Conservation (phyloP, 768 basidiomycete genomes). For the Pleurotus tuoliensis region DNA sequence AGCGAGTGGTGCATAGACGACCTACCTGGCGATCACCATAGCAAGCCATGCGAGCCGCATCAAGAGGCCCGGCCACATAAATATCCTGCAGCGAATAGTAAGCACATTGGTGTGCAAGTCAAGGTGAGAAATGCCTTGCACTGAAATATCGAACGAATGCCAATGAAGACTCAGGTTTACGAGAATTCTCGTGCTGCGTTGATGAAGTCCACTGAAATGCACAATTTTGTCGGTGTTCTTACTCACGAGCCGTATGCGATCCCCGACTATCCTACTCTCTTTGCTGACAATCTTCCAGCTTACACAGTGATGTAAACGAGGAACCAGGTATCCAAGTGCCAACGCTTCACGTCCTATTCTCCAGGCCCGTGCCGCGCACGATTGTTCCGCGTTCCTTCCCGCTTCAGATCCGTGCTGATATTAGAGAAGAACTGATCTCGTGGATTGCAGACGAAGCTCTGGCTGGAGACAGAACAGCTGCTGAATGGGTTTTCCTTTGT, state of each 20-base stretch:
- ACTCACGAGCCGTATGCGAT: constrained; percentile 55
- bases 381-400: constrained; percentile 39
- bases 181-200: constrained; percentile 37
- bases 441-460: constrained; percentile 76
- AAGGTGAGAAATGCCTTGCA: constrained; percentile 43
- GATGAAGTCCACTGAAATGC: constrained; percentile 58
- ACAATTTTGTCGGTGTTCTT: constrained; percentile 72
- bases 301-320: constrained; percentile 39
- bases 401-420: constrained; percentile 11
- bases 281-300: constrained; percentile 16
- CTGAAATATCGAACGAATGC: neutral
- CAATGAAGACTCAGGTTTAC: constrained; percentile 47
- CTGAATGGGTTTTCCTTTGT: constrained; percentile 71
- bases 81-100: constrained; percentile 48
- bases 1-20: constrained; percentile 47
- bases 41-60: neutral
- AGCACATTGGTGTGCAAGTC: constrained; percentile 69
- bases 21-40: neutral
- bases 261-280: constrained; percentile 1
- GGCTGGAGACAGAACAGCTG: constrained; percentile 62
- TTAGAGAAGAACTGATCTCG: constrained; percentile 53
- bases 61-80: constrained; percentile 46
- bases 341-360: constrained; percentile 68
- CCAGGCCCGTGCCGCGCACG: constrained; percentile 33
- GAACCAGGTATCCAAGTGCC: constrained; percentile 40